Percentiles rank a stretch among this genome's conserved stretches.
Conservation (phyloP, 148 eudicot genomes). For the Gaultheria prostrata region DNA sequence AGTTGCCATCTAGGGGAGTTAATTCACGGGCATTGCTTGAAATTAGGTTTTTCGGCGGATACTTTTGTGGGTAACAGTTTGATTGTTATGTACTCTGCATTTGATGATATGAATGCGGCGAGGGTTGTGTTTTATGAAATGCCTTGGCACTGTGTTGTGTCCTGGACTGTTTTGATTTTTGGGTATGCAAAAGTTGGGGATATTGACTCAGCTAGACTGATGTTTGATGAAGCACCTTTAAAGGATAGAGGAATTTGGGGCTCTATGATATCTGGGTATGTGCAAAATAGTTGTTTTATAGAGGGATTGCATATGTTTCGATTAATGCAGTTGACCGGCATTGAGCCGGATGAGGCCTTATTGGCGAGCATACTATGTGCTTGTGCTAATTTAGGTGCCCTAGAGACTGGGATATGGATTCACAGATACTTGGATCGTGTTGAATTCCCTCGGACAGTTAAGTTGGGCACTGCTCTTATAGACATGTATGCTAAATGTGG, state of each 20-base stretch:
- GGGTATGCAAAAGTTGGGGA: conserved; percentile 34
- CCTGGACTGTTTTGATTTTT: conserved; percentile 34
- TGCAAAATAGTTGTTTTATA: conserved; percentile 32
- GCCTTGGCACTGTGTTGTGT: conserved; percentile 23
- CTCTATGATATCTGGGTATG: conserved; percentile 40
- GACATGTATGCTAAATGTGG: conserved; percentile 43
- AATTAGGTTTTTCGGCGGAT: conserved; percentile 26
- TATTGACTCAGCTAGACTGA: conserved; percentile 26
- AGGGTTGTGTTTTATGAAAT: conserved; percentile 22
- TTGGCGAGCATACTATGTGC: conserved; percentile 32
- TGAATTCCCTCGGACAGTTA: conserved; percentile 10
- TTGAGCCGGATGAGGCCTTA: conserved; percentile 32
- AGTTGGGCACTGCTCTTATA: conserved; percentile 34
- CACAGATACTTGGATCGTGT: conserved; percentile 21
- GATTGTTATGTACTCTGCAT: conserved; percentile 27
- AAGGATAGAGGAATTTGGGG: conserved; percentile 42
- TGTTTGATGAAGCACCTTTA: conserved; percentile 36
- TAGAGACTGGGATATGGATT: conserved; percentile 39
- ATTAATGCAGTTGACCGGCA: conserved; percentile 24
- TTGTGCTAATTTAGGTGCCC: conserved; percentile 33
- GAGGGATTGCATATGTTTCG: conserved; percentile 35
- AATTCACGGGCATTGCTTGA: conserved; percentile 31
- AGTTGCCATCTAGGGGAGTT: conserved; percentile 21
- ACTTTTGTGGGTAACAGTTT: conserved; percentile 31
- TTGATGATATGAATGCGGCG: conserved; percentile 25